These are phyloP conservation scores for Fusarium paranaense DNA, from an alignment of 2,329 filamentous ascomycete species.

Conservation along the genomic window DNA sequence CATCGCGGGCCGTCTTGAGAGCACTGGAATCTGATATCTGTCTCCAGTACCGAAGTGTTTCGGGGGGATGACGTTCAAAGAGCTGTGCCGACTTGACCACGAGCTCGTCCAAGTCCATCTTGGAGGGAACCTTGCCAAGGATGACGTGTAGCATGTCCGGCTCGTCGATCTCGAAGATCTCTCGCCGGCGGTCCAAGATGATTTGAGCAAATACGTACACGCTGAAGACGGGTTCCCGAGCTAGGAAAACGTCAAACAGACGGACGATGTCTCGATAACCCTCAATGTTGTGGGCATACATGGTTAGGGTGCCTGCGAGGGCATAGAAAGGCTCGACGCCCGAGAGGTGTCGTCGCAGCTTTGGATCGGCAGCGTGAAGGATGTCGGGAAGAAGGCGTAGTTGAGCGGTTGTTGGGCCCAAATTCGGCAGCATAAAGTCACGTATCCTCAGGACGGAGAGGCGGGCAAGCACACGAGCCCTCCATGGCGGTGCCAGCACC, in stretches of 20 bases:
- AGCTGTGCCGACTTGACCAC: constrained; percentile 75
- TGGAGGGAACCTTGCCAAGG: constrained; percentile 85
- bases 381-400: constrained; percentile 89
- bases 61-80: constrained; percentile 76
- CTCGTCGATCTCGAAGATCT: constrained; percentile 92
- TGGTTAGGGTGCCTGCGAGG: constrained; percentile 89
- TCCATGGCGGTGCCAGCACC: constrained; percentile 75
- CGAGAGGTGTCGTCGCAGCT: constrained; percentile 80
- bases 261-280: constrained; percentile 89
- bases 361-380: constrained; percentile 76
- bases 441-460: constrained; percentile 91
- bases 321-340: constrained; percentile 90
- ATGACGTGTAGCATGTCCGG: constrained; percentile 93
- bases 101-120: constrained; percentile 82
- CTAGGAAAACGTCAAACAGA: constrained; percentile 91
- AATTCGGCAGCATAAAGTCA: constrained; percentile 95
- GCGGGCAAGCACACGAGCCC: constrained; percentile 76
- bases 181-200: constrained; percentile 80
- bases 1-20: constrained; percentile 81
- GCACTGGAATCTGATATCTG: constrained; percentile 81
- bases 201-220: constrained; percentile 95
- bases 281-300: constrained; percentile 97
- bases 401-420: constrained; percentile 84
- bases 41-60: constrained; percentile 77
- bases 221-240: constrained; percentile 86